Evolutionary conservation across 768 basidiomycete species (phyloP).

Genomic region (Austroboletus eburneus): DNA sequence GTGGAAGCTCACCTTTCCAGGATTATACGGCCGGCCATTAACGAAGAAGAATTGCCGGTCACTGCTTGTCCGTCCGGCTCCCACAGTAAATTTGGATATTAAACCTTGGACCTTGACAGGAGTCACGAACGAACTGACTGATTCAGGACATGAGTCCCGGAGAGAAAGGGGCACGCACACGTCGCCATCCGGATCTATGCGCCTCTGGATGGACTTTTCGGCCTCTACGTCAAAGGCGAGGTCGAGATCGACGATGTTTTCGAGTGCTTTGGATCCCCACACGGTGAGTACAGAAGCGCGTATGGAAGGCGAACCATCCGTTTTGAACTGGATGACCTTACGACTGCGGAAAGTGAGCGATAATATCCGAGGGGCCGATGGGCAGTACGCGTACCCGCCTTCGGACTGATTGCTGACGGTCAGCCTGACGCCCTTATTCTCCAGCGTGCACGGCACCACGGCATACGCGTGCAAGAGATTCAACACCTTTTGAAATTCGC

Average conservation of each 20-base stretch:
- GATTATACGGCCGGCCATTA: conserved; percentile 85
- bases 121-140: conserved; percentile 23
- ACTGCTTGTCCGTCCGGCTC: conserved; percentile 68
- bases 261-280: conserved; percentile 82
- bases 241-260: conserved; percentile 70
- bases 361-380: not conserved
- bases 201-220: conserved; percentile 41
- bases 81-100: conserved; percentile 76
- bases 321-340: conserved; percentile 67
- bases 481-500: conserved; percentile 87
- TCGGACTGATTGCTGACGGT: conserved; percentile 64
- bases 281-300: conserved; percentile 65
- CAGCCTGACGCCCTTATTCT: conserved; percentile 62
- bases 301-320: conserved; percentile 60
- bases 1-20: conserved; percentile 53
- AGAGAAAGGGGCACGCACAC: conserved; percentile 13
- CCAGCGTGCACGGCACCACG: conserved; percentile 66
- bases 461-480: conserved; percentile 84
- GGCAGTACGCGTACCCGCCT: conserved; percentile 54
- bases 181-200: conserved; percentile 17
- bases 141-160: not conserved
- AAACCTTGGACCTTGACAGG: conserved; percentile 67
- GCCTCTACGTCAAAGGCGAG: conserved; percentile 64
- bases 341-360: conserved; percentile 34
- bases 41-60: conserved; percentile 93